Evolutionary conservation across 208 protist species (phyloP).

Genomic region (Wallacemonas sp.): DNA sequence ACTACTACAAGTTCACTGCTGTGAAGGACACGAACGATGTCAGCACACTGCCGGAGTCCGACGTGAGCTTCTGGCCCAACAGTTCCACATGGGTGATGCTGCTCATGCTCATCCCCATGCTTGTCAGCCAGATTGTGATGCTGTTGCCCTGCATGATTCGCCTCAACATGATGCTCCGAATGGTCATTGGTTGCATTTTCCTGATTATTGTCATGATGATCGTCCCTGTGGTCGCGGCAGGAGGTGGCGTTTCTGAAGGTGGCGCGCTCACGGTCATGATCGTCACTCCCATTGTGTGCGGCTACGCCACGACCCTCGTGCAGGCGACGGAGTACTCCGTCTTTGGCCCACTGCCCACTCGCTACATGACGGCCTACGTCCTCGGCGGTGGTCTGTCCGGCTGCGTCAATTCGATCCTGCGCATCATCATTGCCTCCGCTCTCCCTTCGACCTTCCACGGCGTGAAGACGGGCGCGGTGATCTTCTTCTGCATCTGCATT

Average conservation of each 20-base stretch:
- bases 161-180: constrained; percentile 34
- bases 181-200: constrained; percentile 27
- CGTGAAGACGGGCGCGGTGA: constrained; percentile 41
- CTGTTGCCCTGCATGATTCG: constrained; percentile 35
- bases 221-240: constrained; percentile 29
- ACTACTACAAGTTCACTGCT: constrained; percentile 46
- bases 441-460: constrained; percentile 36
- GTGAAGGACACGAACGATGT: constrained; percentile 44
- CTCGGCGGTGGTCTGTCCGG: constrained; percentile 45
- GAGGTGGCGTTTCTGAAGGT: constrained; percentile 31
- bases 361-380: constrained; percentile 39
- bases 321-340: constrained; percentile 35
- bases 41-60: constrained; percentile 25
- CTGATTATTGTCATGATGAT: constrained; percentile 34
- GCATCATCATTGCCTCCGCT: constrained; percentile 38
- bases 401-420: constrained; percentile 40
- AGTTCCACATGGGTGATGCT: constrained; percentile 43
- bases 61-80: constrained; percentile 36
- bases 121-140: constrained; percentile 33
- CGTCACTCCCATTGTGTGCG: constrained; percentile 27
- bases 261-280: constrained; percentile 32
- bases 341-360: constrained; percentile 34
- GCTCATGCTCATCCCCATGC: constrained; percentile 46
- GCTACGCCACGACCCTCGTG: constrained; percentile 27
- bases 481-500: constrained; percentile 46